These are phyloP conservation scores for Penicillium sp. DNA, from an alignment of 2,329 filamentous ascomycete genomes.

Conservation along the genomic window DNA sequence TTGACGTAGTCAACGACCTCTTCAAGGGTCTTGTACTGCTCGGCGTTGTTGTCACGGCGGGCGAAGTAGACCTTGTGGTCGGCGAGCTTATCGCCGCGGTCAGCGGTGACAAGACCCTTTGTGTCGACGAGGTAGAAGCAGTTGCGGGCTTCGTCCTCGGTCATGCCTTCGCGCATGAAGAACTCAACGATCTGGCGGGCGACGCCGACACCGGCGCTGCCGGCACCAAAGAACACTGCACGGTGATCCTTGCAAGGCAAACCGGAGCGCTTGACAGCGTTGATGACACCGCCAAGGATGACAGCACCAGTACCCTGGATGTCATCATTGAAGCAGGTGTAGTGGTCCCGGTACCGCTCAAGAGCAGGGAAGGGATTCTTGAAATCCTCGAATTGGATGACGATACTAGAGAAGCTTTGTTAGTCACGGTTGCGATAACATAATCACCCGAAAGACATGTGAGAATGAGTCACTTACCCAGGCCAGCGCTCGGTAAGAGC, in stretches of 20 bases:
- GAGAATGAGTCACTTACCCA: constrained; percentile 47
- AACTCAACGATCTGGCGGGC: constrained; percentile 97
- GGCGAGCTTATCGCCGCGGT: constrained; percentile 89
- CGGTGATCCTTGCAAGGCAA: constrained; percentile 86
- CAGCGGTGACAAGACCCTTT: constrained; percentile 87
- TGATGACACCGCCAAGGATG: constrained; percentile 78
- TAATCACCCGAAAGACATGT: constrained; percentile 33
- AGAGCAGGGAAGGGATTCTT: constrained; percentile 96
- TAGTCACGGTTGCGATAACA: constrained; percentile 13
- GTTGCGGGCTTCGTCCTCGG: constrained; percentile 78
- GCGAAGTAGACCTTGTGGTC: constrained; percentile 77
- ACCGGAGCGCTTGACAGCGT: constrained; percentile 76
- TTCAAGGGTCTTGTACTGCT: constrained; percentile 72
- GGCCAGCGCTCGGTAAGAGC: constrained; percentile 77
- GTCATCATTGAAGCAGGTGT: constrained; percentile 98
- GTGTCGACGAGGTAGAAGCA: constrained; percentile 99
- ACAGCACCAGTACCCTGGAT: constrained; percentile 97
- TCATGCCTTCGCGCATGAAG: constrained; percentile 88
- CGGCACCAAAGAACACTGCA: constrained; percentile 93
- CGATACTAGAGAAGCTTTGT: constrained; percentile 51
- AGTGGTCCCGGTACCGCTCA: constrained; percentile 79
- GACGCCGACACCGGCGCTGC: constrained; percentile 92
- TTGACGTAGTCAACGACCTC: constrained; percentile 93
- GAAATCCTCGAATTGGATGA: constrained; percentile 96
- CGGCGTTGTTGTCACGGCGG: constrained; percentile 62